A percentile compares a stretch with the other conserved stretches of the same genome.
Evolutionary conservation across 1,139 yeast species (phyloP).

Genomic region (Scheffersomyces insectosa): DNA sequence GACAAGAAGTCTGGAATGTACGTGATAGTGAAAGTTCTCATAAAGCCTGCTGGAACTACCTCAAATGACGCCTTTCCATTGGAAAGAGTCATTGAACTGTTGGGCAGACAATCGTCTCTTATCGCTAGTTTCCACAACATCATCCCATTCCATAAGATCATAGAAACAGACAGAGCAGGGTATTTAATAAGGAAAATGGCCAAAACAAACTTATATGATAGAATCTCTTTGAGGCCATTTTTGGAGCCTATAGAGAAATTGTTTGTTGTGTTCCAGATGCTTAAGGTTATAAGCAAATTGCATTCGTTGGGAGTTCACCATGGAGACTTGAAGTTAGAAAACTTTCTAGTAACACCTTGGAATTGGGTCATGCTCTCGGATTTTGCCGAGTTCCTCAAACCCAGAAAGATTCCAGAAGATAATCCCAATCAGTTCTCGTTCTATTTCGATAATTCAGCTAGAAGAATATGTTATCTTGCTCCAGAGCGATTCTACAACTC

Average conservation of each 20-base stretch:
- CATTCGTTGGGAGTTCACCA: slow-evolving; percentile 68
- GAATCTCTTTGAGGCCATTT: slow-evolving; percentile 87
- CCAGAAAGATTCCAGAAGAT: slow-evolving; percentile 84
- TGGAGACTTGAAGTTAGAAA: slow-evolving; percentile 92
- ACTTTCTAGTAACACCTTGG: slow-evolving; percentile 83
- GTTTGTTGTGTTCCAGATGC: slow-evolving; percentile 81
- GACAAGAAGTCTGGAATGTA: slow-evolving; percentile 60
- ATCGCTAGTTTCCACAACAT: slow-evolving; percentile 60
- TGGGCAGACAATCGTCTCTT: slow-evolving; percentile 36
- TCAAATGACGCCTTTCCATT: slow-evolving; percentile 34
- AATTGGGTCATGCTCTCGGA: slow-evolving; percentile 84
- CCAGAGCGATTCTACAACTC: slow-evolving; percentile 79
- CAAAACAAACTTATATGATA: slow-evolving; percentile 77
- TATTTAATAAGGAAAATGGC: slow-evolving; percentile 83
- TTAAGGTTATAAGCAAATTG: slow-evolving; percentile 59
- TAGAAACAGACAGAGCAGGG: slow-evolving; percentile 92
- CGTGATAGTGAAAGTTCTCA: slow-evolving; percentile 75
- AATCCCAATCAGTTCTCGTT: slow-evolving; percentile 94
- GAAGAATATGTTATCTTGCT: slow-evolving; percentile 88
- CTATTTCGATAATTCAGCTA: slow-evolving; percentile 85
- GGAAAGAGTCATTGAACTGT: slow-evolving; percentile 32
- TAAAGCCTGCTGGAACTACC: slow-evolving; percentile 59
- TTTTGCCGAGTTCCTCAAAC: slow-evolving; percentile 77
- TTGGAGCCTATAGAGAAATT: slow-evolving; percentile 76
- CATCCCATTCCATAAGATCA: slow-evolving; percentile 67